Conservation (phyloP, 129 eudicot genomes). For the Apium graveolens region DNA sequence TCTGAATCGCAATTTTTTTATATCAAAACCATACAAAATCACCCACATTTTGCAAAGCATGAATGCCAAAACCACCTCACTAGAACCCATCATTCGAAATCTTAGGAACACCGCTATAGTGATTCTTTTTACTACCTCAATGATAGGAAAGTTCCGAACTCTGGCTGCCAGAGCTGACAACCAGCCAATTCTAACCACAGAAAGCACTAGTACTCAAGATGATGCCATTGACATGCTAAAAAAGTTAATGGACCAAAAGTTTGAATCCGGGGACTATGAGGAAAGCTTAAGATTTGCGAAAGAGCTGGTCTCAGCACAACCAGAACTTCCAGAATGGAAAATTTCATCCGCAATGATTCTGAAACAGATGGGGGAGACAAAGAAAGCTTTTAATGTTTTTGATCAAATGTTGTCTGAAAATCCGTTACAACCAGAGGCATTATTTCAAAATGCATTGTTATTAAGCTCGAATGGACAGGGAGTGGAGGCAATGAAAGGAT, state of each 20-base stretch:
- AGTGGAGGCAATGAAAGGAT: conserved; percentile 36
- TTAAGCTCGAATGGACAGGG: conserved; percentile 59
- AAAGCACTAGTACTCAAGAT: background rate
- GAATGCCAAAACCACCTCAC: conserved; percentile 14
- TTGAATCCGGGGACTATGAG: conserved; percentile 57
- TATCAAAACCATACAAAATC: conserved; percentile 22
- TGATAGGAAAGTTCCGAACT: conserved; percentile 27
- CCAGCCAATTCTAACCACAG: conserved; percentile 20
- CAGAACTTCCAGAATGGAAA: conserved; percentile 46
- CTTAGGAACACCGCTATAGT: conserved; percentile 46
- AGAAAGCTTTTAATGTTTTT: conserved; percentile 41
- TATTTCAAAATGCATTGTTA: conserved; percentile 57
- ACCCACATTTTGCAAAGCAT: conserved; percentile 15
- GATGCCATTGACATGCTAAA: conserved; percentile 44
- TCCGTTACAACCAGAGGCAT: conserved; percentile 50
- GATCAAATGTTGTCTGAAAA: conserved; percentile 38
- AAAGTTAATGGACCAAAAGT: conserved; percentile 34
- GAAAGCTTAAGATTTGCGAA: conserved; percentile 37
- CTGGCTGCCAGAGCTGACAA: conserved; percentile 42
- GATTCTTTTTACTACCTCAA: conserved; percentile 34
- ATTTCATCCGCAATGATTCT: conserved; percentile 45
- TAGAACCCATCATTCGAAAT: conserved; percentile 27
- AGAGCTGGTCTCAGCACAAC: conserved; percentile 46
- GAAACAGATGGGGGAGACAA: conserved; percentile 47
- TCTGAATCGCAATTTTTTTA: conserved; percentile 2